phyloP scores from a whole-genome alignment of 2,329 filamentous ascomycete genomes.

The Penicillium rolfsii region DNA sequence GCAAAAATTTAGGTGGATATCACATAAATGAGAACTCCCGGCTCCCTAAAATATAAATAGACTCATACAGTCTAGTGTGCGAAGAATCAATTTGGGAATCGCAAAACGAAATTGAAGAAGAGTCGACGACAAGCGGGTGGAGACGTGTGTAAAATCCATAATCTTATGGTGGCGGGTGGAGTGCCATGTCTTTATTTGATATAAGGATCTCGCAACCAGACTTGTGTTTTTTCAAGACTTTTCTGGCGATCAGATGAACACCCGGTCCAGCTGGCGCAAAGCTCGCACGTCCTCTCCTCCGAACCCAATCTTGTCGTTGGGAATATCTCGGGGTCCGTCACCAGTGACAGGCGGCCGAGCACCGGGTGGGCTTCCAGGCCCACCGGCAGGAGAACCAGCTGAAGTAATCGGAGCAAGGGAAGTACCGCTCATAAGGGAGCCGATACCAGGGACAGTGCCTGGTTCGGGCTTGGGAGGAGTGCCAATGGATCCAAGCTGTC shows the following conservation, averaged over 20 bases:
- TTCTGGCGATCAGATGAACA: constrained; percentile 45
- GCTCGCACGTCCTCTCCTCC: constrained; percentile 66
- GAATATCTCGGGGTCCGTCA: constrained; percentile 58
- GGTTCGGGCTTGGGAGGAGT: constrained; percentile 36
- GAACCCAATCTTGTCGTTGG: constrained; percentile 60
- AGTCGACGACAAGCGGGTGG: background rate
- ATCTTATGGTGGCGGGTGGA: background rate
- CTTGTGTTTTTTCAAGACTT: background rate
- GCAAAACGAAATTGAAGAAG: constrained; percentile 8
- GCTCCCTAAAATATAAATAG: constrained; percentile 7
- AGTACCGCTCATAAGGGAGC: constrained; percentile 48
- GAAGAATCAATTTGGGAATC: constrained; percentile 8
- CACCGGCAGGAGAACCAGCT: constrained; percentile 29
- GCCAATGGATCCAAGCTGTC: constrained; percentile 22
- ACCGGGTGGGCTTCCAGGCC: constrained; percentile 23
- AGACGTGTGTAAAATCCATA: background rate
- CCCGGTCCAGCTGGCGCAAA: constrained; percentile 65
- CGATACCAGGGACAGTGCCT: constrained; percentile 59
- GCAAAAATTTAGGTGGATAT: constrained; percentile 27
- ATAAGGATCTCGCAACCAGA: background rate
- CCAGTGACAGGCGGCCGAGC: constrained; percentile 15
- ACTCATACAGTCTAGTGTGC: constrained; percentile 1
- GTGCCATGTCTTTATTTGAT: background rate
- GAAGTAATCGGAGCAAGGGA: constrained; percentile 34
- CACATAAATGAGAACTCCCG: constrained; percentile 19